Evolutionary conservation across 2,329 filamentous ascomycete genomes (phyloP), one percentile per base, ranked within the genome.

Genomic region (Claviceps citrina): DNA sequence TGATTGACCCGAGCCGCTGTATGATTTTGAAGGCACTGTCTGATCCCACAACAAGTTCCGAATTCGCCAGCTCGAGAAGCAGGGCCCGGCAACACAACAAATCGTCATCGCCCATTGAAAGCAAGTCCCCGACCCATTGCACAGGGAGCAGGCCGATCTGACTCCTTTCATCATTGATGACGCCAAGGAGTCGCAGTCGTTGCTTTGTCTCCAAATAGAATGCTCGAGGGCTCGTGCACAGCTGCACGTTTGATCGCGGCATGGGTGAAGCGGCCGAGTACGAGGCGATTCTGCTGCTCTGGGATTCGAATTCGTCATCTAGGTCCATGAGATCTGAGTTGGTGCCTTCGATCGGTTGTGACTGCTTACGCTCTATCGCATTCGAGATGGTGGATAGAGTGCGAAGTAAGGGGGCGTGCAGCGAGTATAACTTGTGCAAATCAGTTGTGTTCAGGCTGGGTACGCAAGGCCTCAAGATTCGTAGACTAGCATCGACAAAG

Each of bases 251-350:
- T 16, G 62, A 60, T 15, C 71, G 65, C 31, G 73, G 64, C 31
- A 75, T 52, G 13, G 68, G 52, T 16, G 57, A 49, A 1, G 47
- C 43, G 25, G 58, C 61, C 24, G 62, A 54, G 1, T 53, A 44
- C 13, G 56, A 53, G 36, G 62, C 65, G 20, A 54, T 60, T 19
- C 64, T 65, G 45, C 68, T 76, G 39, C 63, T 63, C 47, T 80
- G 74, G 0, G 75, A 76, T 31, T 74, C 71, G 40, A 80, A 76
- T 2, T 72, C 71, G 10, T 72, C 67, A 49, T 85, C 81, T 5
- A 85, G 51, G 41, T 84, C 78, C 76, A 83, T 80, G 5, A 66
- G 53, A 47, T 79, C 74, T 2, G 61, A 47, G 8, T 65, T 59
- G 4, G 63, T 34, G 49, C 53, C 34, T 61, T 48, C 25, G 49